phyloP scores from a whole-genome alignment of 2,329 filamentous ascomycete species.

The Triangularia setosa region DNA sequence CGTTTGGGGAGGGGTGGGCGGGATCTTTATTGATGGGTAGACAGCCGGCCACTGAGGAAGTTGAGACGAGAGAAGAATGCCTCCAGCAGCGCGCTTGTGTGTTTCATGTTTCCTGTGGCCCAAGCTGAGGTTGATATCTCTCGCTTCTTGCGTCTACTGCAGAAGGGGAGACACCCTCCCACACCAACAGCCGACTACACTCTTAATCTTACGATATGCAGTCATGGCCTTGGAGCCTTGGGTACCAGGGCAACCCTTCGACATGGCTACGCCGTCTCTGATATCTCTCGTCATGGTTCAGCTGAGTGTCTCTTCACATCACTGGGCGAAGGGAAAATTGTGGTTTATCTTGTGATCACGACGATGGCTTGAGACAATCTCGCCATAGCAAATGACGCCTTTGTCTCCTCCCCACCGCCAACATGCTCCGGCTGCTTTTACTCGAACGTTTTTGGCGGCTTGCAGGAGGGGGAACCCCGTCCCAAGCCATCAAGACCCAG shows the following conservation, averaged over 20 bases:
- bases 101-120: slow-evolving; percentile 25
- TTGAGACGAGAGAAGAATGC: slow-evolving; percentile 8
- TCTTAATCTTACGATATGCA: slow-evolving; percentile 20
- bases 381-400: slow-evolving; percentile 18
- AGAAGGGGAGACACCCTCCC: slow-evolving; percentile 8
- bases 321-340: slow-evolving; percentile 10
- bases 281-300: background rate
- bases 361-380: slow-evolving; percentile 21
- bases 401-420: slow-evolving; percentile 8
- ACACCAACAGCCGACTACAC: background rate
- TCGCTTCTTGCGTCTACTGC: slow-evolving; percentile 21
- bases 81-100: slow-evolving; percentile 25
- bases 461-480: slow-evolving; percentile 16
- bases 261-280: slow-evolving; percentile 10
- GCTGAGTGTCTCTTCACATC: slow-evolving; percentile 4
- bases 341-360: slow-evolving; percentile 17
- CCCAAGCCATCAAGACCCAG: background rate
- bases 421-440: background rate
- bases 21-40: slow-evolving; percentile 6
- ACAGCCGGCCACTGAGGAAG: slow-evolving; percentile 14
- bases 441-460: slow-evolving; percentile 18
- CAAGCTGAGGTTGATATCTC: slow-evolving; percentile 5
- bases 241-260: background rate
- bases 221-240: slow-evolving; percentile 1
- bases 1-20: background rate